Conservation (phyloP, 352 stramenopile genomes). For the Blastocystis sp. region DNA sequence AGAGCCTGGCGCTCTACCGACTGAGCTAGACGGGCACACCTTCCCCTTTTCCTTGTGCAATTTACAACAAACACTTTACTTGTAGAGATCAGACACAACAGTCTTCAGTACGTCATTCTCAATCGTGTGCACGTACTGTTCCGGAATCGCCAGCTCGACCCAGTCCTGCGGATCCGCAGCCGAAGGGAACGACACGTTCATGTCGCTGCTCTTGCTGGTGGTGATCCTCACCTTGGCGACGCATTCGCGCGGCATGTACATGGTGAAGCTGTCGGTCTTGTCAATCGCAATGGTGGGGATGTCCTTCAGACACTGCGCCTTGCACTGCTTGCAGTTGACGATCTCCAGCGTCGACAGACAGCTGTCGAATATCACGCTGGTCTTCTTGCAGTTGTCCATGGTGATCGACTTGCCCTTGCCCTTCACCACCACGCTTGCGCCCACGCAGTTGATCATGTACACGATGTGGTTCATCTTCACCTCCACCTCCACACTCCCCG, state of each 20-base stretch:
- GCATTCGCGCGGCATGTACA: constrained; percentile 67
- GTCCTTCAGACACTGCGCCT: constrained; percentile 83
- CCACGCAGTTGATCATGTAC: constrained; percentile 89
- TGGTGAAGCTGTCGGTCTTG: constrained; percentile 90
- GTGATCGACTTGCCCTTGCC: constrained; percentile 95
- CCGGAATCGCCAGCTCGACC: constrained; percentile 88
- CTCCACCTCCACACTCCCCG: constrained; percentile 67
- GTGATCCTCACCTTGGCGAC: constrained; percentile 71
- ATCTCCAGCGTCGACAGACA: constrained; percentile 90
- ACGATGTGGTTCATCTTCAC: constrained; percentile 68
- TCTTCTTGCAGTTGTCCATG: constrained; percentile 88
- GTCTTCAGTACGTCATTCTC: constrained; percentile 77
- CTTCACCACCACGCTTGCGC: constrained; percentile 85
- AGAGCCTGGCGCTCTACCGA: constrained; percentile 31
- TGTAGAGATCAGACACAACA: constrained; percentile 88
- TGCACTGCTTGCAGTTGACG: constrained; percentile 87
- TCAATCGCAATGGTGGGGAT: constrained; percentile 93
- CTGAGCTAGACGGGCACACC: constrained; percentile 2
- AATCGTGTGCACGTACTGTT: constrained; percentile 92
- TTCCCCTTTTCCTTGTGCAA: not conserved
- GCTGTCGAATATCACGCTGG: constrained; percentile 88
- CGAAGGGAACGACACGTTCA: constrained; percentile 87
- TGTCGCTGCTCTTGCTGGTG: constrained; percentile 91
- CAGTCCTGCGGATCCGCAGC: constrained; percentile 76
- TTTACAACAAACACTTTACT: constrained; percentile 61